These are phyloP conservation scores for Aspergillus glaucus DNA, from an alignment of 2,329 filamentous ascomycete species.

Conservation along the genomic window DNA sequence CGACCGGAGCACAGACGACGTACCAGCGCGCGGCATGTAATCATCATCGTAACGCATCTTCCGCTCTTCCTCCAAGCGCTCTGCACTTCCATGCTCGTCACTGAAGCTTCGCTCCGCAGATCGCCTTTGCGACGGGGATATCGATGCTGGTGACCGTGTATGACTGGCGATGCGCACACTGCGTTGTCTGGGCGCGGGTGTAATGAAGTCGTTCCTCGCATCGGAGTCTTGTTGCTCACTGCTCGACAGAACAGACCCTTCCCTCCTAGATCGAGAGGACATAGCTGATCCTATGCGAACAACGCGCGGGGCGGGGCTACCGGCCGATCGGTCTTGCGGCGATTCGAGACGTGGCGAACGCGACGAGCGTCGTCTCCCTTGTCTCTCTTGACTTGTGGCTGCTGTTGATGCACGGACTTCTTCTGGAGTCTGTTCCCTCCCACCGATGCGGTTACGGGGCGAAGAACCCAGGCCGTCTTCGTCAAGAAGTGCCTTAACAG, in stretches of 20 bases:
- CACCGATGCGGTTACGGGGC: constrained; percentile 34
- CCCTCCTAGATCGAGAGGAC: constrained; percentile 27
- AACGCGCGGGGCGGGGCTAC: constrained; percentile 38
- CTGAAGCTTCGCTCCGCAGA: constrained; percentile 23
- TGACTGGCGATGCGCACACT: constrained; percentile 38
- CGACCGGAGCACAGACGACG: constrained; percentile 33
- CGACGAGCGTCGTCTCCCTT: constrained; percentile 1
- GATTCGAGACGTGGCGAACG: constrained; percentile 26
- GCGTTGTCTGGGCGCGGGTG: constrained; percentile 40
- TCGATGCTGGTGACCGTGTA: constrained; percentile 35
- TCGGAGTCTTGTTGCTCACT: constrained; percentile 26
- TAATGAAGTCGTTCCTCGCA: constrained; percentile 36
- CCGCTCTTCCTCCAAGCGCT: constrained; percentile 28
- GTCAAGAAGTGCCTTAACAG: constrained; percentile 76
- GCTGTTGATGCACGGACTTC: constrained; percentile 20
- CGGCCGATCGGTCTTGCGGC: constrained; percentile 32
- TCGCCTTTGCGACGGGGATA: constrained; percentile 30
- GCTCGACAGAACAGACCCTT: constrained; percentile 34
- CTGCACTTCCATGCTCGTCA: constrained; percentile 28
- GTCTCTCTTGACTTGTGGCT: constrained; percentile 23
- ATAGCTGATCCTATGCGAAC: constrained; percentile 33
- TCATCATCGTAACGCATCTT: constrained; percentile 30
- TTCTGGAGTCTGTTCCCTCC: constrained; percentile 16
- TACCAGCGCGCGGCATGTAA: constrained; percentile 23
- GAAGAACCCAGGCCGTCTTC: constrained; percentile 47